Evolutionary conservation across 352 stramenopile species (phyloP).

Genomic region (Peronospora belbahrii): DNA sequence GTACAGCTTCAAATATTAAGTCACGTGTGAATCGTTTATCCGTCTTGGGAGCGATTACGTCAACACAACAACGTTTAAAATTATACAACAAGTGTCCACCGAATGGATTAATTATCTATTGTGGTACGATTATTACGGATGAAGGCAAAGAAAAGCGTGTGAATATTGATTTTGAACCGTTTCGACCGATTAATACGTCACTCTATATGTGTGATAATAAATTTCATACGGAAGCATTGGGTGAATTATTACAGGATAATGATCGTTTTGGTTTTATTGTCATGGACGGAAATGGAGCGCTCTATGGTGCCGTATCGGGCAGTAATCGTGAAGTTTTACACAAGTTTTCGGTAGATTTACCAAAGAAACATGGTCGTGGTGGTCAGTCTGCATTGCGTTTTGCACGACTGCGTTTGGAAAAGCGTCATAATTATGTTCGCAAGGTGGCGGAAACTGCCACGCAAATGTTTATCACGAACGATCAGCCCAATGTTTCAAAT

Average conservation of each 20-base stretch:
- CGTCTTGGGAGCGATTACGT: constrained; percentile 98
- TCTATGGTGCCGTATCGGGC: constrained; percentile 96
- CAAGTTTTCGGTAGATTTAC: constrained; percentile 96
- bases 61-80: constrained; percentile 98
- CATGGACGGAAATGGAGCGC: constrained; percentile 98
- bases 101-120: constrained; percentile 99
- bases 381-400: constrained; percentile 99
- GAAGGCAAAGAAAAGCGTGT: constrained; percentile 99
- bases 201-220: constrained; percentile 99
- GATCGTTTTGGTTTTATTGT: constrained; percentile 99
- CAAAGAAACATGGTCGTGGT: constrained; percentile 99
- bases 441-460: constrained; percentile 98
- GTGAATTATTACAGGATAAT: constrained; percentile 98
- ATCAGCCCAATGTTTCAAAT: constrained; percentile 96
- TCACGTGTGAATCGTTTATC: constrained; percentile 97
- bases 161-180: constrained; percentile 99
- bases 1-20: constrained; percentile 99
- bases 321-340: constrained; percentile 91
- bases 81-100: constrained; percentile 95
- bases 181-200: constrained; percentile 99
- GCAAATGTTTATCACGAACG: constrained; percentile 98
- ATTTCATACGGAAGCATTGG: constrained; percentile 98
- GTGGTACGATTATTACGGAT: constrained; percentile 98
- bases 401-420: constrained; percentile 97
- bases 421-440: constrained; percentile 99